A percentile compares a stretch with the other conserved stretches of the same genome.
Conservation (phyloP, 192 early-diverging fungal genomes). For the Gigaspora rosea region DNA sequence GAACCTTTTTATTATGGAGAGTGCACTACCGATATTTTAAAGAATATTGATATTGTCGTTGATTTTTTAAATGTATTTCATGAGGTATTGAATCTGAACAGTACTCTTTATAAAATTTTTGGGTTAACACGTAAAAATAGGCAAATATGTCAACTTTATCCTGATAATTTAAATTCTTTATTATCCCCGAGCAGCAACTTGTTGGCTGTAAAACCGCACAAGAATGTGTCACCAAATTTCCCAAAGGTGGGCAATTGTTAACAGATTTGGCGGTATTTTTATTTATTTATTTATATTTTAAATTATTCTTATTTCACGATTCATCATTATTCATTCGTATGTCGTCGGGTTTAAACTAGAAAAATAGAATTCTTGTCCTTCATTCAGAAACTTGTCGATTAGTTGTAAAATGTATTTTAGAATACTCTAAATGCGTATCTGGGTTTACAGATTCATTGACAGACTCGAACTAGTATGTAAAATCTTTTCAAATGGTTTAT, state of each 20-base stretch:
- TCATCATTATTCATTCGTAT: not conserved
- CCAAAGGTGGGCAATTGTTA: conserved; percentile 7
- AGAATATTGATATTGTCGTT: conserved; percentile 3
- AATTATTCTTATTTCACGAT: not conserved
- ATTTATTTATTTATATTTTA: not conserved
- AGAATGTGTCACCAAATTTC: conserved; percentile 8
- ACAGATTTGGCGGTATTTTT: conserved; percentile 23
- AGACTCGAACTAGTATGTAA: not conserved
- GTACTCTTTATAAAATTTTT: not conserved
- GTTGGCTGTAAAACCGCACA: not conserved
- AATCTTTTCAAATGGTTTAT: not conserved
- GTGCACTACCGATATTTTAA: conserved; percentile 1
- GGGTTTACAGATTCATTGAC: not conserved
- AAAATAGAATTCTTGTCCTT: conserved; percentile 4
- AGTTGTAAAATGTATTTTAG: conserved; percentile 23
- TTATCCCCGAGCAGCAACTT: not conserved
- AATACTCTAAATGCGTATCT: conserved; percentile 15
- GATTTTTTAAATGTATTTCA: conserved; percentile 6
- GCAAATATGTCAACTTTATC: not conserved
- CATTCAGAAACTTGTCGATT: not conserved
- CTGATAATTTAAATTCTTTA: not conserved
- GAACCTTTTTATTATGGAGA: not conserved
- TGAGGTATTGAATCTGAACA: conserved; percentile 7
- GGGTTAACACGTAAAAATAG: not conserved
- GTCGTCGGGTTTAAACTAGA: not conserved